Evolutionary conservation across 2,329 filamentous ascomycete genomes (phyloP).

Genomic region (Trichoderma pleuroti): DNA sequence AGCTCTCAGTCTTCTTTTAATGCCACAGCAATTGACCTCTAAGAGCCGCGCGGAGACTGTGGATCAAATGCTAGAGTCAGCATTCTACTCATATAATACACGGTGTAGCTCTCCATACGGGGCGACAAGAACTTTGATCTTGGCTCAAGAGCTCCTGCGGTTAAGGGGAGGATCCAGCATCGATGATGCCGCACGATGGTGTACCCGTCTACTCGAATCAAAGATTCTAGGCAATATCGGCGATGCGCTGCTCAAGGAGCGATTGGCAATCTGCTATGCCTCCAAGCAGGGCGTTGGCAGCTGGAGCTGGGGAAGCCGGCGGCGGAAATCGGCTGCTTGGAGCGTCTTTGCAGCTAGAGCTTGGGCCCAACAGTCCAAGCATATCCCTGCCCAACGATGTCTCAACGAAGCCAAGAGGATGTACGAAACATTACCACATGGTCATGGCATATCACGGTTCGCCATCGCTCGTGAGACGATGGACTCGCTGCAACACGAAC

Average conservation of each 20-base stretch:
- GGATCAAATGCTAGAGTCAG: constrained; percentile 83
- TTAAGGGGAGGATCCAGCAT: constrained; percentile 74
- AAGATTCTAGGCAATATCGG: constrained; percentile 71
- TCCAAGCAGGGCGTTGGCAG: constrained; percentile 66
- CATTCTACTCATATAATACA: constrained; percentile 88
- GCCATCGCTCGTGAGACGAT: constrained; percentile 50
- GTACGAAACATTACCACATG: constrained; percentile 49
- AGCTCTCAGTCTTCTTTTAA: constrained; percentile 76
- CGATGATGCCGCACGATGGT: constrained; percentile 87
- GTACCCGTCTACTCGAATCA: constrained; percentile 72
- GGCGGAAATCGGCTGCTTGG: constrained; percentile 87
- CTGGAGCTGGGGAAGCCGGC: constrained; percentile 65
- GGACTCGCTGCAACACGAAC: constrained; percentile 46
- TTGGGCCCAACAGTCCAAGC: constrained; percentile 76
- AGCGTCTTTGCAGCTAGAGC: constrained; percentile 76
- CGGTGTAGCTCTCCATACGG: constrained; percentile 77
- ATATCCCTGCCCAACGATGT: constrained; percentile 72
- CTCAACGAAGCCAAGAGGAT: constrained; percentile 64
- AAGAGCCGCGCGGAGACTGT: constrained; percentile 78
- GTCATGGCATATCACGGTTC: constrained; percentile 52
- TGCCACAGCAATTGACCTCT: constrained; percentile 65
- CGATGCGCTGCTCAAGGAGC: constrained; percentile 79
- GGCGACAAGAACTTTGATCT: constrained; percentile 70
- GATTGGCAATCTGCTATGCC: constrained; percentile 79
- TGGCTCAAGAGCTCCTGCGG: constrained; percentile 78